Conservation (phyloP, 2,329 filamentous ascomycete genomes). For the Hirsutella thompsonii region DNA sequence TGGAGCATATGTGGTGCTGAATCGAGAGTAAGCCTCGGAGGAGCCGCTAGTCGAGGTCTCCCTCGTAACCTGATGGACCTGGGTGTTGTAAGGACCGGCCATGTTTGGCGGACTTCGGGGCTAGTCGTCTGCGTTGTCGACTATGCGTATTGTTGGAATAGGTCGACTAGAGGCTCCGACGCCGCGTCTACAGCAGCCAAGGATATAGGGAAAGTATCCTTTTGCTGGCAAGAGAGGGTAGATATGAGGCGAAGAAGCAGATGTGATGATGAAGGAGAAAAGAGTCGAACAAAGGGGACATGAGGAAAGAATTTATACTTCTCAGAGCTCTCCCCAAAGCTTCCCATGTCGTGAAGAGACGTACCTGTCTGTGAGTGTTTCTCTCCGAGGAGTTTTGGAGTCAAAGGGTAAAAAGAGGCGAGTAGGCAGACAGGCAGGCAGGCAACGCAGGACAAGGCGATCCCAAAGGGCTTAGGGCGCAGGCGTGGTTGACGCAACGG, state of each 20-base stretch:
- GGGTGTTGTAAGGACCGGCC: constrained; percentile 13
- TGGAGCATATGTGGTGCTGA: constrained; percentile 10
- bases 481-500: no score
- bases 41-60: constrained; percentile 16
- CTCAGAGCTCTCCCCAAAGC: no score
- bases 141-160: no score
- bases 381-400: no score
- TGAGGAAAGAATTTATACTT: not conserved
- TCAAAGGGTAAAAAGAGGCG: no score
- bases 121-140: no score
- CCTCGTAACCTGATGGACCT: constrained; percentile 19
- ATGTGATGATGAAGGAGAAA: not conserved
- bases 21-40: constrained; percentile 3
- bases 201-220: not conserved
- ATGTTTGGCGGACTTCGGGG: constrained; percentile 4
- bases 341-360: no score
- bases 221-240: not conserved
- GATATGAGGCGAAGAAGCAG: not conserved
- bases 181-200: not conserved
- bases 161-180: no score
- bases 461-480: not conserved
- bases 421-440: not conserved
- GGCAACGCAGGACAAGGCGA: not conserved
- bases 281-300: not conserved
- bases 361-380: no score